Percentiles rank a stretch among this genome's conserved stretches.
phyloP scores from a whole-genome alignment of 2,329 filamentous ascomycete species.

The Neophaeococcomyces aloes region DNA sequence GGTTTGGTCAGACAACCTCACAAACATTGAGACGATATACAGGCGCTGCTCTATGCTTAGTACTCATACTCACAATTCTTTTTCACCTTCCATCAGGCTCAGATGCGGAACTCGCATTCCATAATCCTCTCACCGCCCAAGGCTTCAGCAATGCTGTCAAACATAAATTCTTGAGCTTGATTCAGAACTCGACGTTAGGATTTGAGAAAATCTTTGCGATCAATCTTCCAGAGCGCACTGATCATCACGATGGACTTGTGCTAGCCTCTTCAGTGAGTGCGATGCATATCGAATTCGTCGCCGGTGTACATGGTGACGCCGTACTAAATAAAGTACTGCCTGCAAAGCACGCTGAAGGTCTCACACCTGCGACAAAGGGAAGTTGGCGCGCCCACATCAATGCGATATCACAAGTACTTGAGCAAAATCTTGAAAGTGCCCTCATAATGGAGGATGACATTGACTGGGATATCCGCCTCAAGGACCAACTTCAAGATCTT shows the following conservation, averaged over 20 bases:
- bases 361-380: constrained; percentile 26
- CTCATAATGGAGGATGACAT: constrained; percentile 47
- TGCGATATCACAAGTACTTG: constrained; percentile 31
- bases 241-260: constrained; percentile 39
- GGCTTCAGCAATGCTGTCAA: too few relatives aligned
- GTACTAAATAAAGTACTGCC: constrained; percentile 37
- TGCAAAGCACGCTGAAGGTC: constrained; percentile 21
- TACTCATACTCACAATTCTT: too few relatives aligned
- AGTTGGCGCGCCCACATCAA: constrained; percentile 36
- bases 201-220: constrained; percentile 34
- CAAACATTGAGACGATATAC: too few relatives aligned
- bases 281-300: constrained; percentile 36
- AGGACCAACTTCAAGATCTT: constrained; percentile 36
- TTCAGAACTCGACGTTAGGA: too few relatives aligned
- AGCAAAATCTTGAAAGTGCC: constrained; percentile 35
- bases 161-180: too few relatives aligned
- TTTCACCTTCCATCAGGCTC: too few relatives aligned
- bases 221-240: constrained; percentile 37
- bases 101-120: too few relatives aligned
- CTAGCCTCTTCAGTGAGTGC: constrained; percentile 33
- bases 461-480: constrained; percentile 46
- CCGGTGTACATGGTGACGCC: constrained; percentile 33
- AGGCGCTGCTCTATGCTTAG: too few relatives aligned
- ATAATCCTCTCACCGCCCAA: too few relatives aligned
- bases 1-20: too few relatives aligned